phyloP scores from a whole-genome alignment of 2,329 filamentous ascomycete genomes.

The Didymella sp. region DNA sequence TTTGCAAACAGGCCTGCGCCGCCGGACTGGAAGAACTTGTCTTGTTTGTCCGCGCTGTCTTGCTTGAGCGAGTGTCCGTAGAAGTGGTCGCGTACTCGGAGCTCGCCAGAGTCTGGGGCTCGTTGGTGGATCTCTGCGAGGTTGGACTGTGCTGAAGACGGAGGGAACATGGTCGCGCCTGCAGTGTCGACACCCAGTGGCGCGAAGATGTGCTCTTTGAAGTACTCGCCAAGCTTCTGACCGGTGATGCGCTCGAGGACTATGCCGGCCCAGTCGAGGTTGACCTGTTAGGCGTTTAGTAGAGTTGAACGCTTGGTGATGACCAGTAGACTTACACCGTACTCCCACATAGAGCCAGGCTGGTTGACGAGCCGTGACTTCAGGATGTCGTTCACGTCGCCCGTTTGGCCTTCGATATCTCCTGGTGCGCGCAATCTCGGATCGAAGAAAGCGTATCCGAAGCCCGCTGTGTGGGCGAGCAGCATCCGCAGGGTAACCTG shows the following conservation, averaged over 20 bases:
- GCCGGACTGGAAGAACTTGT: constrained; percentile 62
- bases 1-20: constrained; percentile 67
- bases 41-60: constrained; percentile 54
- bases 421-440: constrained; percentile 52
- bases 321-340: constrained; percentile 49
- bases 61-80: constrained; percentile 57
- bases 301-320: too few species aligned
- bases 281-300: constrained; percentile 49
- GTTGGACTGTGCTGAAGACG: constrained; percentile 59
- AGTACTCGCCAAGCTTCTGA: constrained; percentile 54
- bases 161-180: constrained; percentile 65
- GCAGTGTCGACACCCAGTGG: constrained; percentile 53
- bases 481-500: constrained; percentile 61
- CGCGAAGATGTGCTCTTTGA: constrained; percentile 55
- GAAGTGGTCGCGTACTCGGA: constrained; percentile 58
- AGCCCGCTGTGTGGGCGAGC: constrained; percentile 58
- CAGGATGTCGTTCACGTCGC: constrained; percentile 60
- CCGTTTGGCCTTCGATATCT: constrained; percentile 66
- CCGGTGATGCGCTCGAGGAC: constrained; percentile 56
- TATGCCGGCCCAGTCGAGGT: constrained; percentile 60
- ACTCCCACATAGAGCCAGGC: constrained; percentile 68
- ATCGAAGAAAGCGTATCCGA: constrained; percentile 59
- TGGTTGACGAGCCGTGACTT: constrained; percentile 65
- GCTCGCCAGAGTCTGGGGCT: constrained; percentile 49
- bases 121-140: constrained; percentile 66